phyloP scores from a whole-genome alignment of 345 rosid species.

The Euphorbia tirucalli region DNA sequence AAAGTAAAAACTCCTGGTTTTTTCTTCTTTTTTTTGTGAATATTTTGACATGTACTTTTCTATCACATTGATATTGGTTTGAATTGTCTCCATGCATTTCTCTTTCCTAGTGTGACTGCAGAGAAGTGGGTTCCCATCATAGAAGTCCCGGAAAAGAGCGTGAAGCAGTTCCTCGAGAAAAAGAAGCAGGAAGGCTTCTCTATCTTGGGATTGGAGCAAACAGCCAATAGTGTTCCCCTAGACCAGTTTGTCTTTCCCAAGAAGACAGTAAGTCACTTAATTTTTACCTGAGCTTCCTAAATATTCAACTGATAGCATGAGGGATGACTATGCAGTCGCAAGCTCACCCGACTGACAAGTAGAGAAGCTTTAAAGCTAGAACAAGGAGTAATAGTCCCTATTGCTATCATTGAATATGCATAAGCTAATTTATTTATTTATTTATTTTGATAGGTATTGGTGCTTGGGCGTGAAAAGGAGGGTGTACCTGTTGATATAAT shows the following conservation, averaged over 20 bases:
- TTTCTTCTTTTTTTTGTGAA: not conserved
- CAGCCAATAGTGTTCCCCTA: conserved; percentile 79
- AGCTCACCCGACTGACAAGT: not conserved
- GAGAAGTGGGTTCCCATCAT: conserved; percentile 95
- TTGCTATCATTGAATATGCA: not conserved
- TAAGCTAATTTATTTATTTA: conserved; percentile 4
- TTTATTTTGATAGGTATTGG: conserved; percentile 60
- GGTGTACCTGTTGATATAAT: conserved; percentile 91
- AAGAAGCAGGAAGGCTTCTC: conserved; percentile 90
- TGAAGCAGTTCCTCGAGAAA: conserved; percentile 71
- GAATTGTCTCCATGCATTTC: conserved; percentile 5
- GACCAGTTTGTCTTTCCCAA: conserved; percentile 67
- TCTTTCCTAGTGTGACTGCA: conserved; percentile 73
- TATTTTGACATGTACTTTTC: not conserved
- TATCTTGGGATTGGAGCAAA: conserved; percentile 89
- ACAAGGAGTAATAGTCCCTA: not conserved
- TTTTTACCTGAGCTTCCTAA: not conserved
- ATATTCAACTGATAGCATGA: not conserved
- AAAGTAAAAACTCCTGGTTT: not conserved
- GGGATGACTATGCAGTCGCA: not conserved
- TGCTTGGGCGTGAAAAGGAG: conserved; percentile 92
- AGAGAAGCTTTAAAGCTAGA: not conserved
- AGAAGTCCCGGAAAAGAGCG: conserved; percentile 79
- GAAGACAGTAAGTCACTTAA: conserved; percentile 56
- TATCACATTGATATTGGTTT: not conserved